Conservation (phyloP, 495 filamentous ascomycete species). For the Aspergillus cristatus region DNA sequence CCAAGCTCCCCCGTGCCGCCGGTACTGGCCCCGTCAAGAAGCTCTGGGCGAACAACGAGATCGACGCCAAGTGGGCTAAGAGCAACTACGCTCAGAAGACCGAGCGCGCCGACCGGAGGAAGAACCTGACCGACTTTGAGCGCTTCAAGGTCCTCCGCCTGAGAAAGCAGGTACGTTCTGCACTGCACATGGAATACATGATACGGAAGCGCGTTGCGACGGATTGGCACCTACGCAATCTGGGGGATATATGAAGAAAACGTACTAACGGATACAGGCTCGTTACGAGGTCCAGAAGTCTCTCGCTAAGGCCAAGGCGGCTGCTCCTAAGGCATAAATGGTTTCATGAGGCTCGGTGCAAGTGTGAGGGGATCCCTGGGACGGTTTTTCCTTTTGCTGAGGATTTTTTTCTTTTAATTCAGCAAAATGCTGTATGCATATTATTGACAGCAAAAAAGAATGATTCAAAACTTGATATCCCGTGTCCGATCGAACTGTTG, state of each 20-base stretch:
- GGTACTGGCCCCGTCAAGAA: conserved; percentile 74
- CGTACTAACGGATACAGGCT: conserved; percentile 36
- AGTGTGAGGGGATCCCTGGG: conserved; percentile 40
- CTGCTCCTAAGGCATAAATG: conserved; percentile 46
- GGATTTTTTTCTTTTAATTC: conserved; percentile 23
- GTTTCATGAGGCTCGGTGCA: conserved; percentile 39
- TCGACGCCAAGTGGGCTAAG: conserved; percentile 85
- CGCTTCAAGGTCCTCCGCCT: conserved; percentile 97
- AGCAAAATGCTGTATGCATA: conserved; percentile 42
- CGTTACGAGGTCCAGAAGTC: conserved; percentile 95
- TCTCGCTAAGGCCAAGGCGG: conserved; percentile 62
- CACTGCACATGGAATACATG: no score
- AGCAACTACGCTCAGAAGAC: conserved; percentile 86
- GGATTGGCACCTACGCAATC: no score
- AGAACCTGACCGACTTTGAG: conserved; percentile 93
- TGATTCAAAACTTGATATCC: conserved; percentile 44
- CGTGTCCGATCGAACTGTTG: no score
- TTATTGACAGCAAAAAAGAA: conserved; percentile 39
- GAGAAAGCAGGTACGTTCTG: conserved; percentile 77
- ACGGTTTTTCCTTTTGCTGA: conserved; percentile 41
- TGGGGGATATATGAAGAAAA: no score
- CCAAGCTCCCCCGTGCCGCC: conserved; percentile 76
- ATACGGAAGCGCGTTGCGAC: neutral
- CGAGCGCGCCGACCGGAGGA: conserved; percentile 71
- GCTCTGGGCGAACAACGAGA: conserved; percentile 75